phyloP scores from a whole-genome alignment of 805 yeast species.

The Teunomyces pallodes region DNA sequence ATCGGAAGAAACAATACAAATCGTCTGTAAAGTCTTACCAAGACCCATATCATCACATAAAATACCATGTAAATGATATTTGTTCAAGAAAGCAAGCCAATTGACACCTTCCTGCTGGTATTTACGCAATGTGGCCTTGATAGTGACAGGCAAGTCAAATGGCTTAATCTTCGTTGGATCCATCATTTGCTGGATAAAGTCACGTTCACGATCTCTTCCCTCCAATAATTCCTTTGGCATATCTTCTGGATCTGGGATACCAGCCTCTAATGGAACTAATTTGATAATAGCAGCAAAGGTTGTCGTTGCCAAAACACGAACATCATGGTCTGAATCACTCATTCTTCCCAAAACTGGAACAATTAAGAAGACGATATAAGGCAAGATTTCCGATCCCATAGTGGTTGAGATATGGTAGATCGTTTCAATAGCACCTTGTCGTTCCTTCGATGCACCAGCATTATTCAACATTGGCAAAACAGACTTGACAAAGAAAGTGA shows the following conservation, averaged over 20 bases:
- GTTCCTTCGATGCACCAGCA: slow-evolving; percentile 62
- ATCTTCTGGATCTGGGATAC: slow-evolving; percentile 92
- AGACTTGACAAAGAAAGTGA: slow-evolving; percentile 74
- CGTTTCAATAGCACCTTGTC: slow-evolving; percentile 95
- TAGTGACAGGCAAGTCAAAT: slow-evolving; percentile 84
- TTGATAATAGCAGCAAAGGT: slow-evolving; percentile 96
- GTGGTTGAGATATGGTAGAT: slow-evolving; percentile 78
- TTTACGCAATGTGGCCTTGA: slow-evolving; percentile 87
- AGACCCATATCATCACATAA: slow-evolving; percentile 99
- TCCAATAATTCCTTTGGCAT: slow-evolving; percentile 79
- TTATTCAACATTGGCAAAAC: slow-evolving; percentile 79
- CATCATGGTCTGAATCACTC: slow-evolving; percentile 91
- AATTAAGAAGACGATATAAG: slow-evolving; percentile 90
- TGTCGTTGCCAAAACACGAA: slow-evolving; percentile 88
- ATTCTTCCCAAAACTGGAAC: slow-evolving; percentile 96
- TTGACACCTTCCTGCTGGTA: slow-evolving; percentile 98
- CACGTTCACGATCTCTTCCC: slow-evolving; percentile 92
- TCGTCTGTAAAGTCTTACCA: slow-evolving; percentile 95
- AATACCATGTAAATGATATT: slow-evolving; percentile 94
- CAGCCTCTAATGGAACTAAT: slow-evolving; percentile 94
- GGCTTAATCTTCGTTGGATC: slow-evolving; percentile 89
- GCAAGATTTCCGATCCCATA: slow-evolving; percentile 87
- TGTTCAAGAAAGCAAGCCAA: slow-evolving; percentile 94
- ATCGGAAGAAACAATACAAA: slow-evolving; percentile 95
- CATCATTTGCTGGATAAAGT: slow-evolving; percentile 95